Conservation (phyloP, 805 yeast genomes). For the Saccharomycopsis sp. region DNA sequence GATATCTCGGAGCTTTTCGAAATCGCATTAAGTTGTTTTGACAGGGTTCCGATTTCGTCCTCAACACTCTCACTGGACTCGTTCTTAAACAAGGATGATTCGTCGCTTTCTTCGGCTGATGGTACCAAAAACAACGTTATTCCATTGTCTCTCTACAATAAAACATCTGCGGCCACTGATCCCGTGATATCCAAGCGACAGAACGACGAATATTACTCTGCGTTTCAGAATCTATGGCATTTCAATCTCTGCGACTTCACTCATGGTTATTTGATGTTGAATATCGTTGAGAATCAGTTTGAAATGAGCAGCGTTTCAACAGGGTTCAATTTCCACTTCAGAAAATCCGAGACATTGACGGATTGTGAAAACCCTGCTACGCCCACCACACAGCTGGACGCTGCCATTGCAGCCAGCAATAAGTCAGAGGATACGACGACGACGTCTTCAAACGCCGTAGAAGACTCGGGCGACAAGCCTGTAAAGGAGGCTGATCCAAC, state of each 20-base stretch:
- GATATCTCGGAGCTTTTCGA: slow-evolving; percentile 42
- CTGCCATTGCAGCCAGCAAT: background rate
- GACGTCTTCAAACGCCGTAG: too few relatives aligned
- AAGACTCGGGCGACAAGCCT: too few relatives aligned
- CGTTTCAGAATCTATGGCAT: slow-evolving; percentile 74
- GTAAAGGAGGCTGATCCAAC: too few relatives aligned
- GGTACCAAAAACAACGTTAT: slow-evolving; percentile 31
- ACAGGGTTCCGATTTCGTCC: slow-evolving; percentile 49
- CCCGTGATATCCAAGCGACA: slow-evolving; percentile 40
- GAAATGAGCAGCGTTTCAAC: slow-evolving; percentile 46
- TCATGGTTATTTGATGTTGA: slow-evolving; percentile 43
- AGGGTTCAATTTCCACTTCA: slow-evolving; percentile 59
- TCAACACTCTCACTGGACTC: slow-evolving; percentile 25
- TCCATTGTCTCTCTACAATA: slow-evolving; percentile 35
- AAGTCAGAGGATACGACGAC: background rate
- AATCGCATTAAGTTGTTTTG: slow-evolving; percentile 54
- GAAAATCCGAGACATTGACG: slow-evolving; percentile 24
- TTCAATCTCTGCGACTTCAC: slow-evolving; percentile 60
- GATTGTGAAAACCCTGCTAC: background rate
- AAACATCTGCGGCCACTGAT: slow-evolving; percentile 33
- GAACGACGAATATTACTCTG: slow-evolving; percentile 55
- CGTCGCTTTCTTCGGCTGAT: slow-evolving; percentile 24
- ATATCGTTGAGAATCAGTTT: slow-evolving; percentile 40
- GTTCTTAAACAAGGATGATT: slow-evolving; percentile 27
- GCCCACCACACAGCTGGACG: background rate